Evolutionary conservation across 1,139 yeast species (phyloP).

Genomic region (Suhomyces yuchorum): DNA sequence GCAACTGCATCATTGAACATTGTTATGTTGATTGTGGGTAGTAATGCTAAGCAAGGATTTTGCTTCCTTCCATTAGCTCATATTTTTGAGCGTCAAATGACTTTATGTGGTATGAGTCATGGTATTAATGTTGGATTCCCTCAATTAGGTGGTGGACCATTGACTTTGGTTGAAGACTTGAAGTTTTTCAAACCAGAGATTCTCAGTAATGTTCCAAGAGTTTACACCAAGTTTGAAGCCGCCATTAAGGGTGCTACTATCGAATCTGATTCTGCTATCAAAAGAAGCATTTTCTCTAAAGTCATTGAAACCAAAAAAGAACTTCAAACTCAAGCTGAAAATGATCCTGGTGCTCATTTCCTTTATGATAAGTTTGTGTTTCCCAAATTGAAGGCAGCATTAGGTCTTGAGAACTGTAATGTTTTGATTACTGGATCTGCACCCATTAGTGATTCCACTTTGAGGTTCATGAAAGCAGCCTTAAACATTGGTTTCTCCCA

Average conservation of each 20-base stretch:
- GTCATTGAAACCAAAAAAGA: conserved; percentile 23
- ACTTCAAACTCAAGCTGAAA: conserved; percentile 23
- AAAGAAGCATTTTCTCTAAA: conserved; percentile 15
- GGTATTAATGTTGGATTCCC: conserved; percentile 27
- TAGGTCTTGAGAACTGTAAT: conserved; percentile 57
- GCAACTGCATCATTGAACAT: conserved; percentile 53
- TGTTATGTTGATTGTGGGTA: conserved; percentile 19
- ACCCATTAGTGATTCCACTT: conserved; percentile 64
- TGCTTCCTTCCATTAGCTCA: conserved; percentile 31
- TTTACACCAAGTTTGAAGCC: conserved; percentile 62
- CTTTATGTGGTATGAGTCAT: conserved; percentile 16
- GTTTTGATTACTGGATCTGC: conserved; percentile 67
- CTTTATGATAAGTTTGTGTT: conserved; percentile 54
- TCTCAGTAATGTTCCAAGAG: conserved; percentile 65
- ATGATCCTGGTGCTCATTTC: conserved; percentile 29
- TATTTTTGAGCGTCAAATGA: conserved; percentile 27
- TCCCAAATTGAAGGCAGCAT: conserved; percentile 52
- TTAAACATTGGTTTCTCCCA: conserved; percentile 61
- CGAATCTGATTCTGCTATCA: conserved; percentile 21
- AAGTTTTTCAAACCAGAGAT: conserved; percentile 54
- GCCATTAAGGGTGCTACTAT: conserved; percentile 47
- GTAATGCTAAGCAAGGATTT: conserved; percentile 15
- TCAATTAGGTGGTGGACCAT: conserved; percentile 38
- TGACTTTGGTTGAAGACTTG: conserved; percentile 58
- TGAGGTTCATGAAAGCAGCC: conserved; percentile 62